These are phyloP conservation scores for Raddia distichophylla DNA, from an alignment of 176 grass and related monocot species.

Conservation along the genomic window DNA sequence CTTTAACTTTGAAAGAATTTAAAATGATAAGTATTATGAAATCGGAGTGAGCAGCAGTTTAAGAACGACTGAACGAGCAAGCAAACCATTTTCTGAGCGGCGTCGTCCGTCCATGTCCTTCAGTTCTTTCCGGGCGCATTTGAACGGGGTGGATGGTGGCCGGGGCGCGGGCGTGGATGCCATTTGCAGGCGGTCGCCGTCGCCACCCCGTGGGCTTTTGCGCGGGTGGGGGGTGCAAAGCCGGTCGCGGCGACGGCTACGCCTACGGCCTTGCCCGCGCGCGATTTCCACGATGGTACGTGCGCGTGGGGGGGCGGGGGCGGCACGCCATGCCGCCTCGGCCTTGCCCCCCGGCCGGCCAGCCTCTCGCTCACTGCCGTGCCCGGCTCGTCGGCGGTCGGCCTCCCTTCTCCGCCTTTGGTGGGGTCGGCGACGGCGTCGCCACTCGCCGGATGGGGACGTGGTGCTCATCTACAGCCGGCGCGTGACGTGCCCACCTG, in stretches of 20 bases:
- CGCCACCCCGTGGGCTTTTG: constrained; percentile 22
- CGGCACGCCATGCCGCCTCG: background rate
- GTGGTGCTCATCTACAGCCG: constrained; percentile 36
- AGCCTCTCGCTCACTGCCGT: too few species aligned
- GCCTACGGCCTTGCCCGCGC: background rate
- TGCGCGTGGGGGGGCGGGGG: background rate
- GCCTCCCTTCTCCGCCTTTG: background rate
- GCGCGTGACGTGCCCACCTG: background rate
- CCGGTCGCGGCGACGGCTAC: background rate
- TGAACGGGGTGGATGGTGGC: background rate
- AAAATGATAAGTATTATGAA: too few species aligned
- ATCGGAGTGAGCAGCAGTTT: too few species aligned
- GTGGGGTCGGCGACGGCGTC: constrained; percentile 29
- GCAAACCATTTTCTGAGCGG: too few species aligned
- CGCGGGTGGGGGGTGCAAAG: constrained; percentile 39
- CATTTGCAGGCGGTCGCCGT: constrained; percentile 25
- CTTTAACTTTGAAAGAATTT: too few species aligned
- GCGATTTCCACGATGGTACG: constrained; percentile 23
- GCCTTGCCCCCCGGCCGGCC: background rate
- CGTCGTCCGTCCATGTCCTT: too few species aligned
- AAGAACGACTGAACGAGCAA: too few species aligned
- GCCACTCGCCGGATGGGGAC: constrained; percentile 32
- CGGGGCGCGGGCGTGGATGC: background rate
- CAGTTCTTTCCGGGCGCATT: background rate
- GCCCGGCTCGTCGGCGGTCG: too few species aligned